Evolutionary conservation across 495 filamentous ascomycete species (phyloP).

Genomic region (Penicillium chermesinum): DNA sequence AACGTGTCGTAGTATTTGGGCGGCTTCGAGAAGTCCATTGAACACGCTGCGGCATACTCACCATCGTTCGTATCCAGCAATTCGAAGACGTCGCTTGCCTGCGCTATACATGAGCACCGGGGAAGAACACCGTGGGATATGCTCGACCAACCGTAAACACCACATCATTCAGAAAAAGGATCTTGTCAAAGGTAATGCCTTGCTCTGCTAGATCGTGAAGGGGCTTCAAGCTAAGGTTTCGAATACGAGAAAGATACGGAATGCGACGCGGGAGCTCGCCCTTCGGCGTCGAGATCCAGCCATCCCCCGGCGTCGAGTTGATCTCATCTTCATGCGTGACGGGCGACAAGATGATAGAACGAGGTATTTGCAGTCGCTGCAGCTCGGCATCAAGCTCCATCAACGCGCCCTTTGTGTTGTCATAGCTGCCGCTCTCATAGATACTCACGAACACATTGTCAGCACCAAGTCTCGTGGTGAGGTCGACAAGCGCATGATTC

Average conservation of each 20-base stretch:
- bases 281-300: slow-evolving; percentile 54
- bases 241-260: slow-evolving; percentile 59
- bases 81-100: slow-evolving; percentile 50
- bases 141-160: slow-evolving; percentile 56
- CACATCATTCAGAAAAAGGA: slow-evolving; percentile 73
- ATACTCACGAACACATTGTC: slow-evolving; percentile 68
- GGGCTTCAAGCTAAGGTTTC: slow-evolving; percentile 53
- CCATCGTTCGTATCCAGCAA: slow-evolving; percentile 70
- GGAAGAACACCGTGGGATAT: too few relatives aligned
- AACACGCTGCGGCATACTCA: slow-evolving; percentile 74
- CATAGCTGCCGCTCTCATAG: slow-evolving; percentile 68
- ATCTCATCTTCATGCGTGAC: slow-evolving; percentile 54
- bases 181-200: slow-evolving; percentile 57
- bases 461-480: slow-evolving; percentile 52
- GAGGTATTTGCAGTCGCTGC: slow-evolving; percentile 45
- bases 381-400: slow-evolving; percentile 53
- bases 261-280: slow-evolving; percentile 57
- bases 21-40: slow-evolving; percentile 68
- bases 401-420: slow-evolving; percentile 62
- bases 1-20: slow-evolving; percentile 79
- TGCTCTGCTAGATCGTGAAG: slow-evolving; percentile 37
- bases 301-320: slow-evolving; percentile 31
- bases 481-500: slow-evolving; percentile 53
- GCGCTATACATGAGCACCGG: background rate
- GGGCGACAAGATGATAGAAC: slow-evolving; percentile 49